Conservation (phyloP, 305 asterid genomes). For the Solanum hybrid region DNA sequence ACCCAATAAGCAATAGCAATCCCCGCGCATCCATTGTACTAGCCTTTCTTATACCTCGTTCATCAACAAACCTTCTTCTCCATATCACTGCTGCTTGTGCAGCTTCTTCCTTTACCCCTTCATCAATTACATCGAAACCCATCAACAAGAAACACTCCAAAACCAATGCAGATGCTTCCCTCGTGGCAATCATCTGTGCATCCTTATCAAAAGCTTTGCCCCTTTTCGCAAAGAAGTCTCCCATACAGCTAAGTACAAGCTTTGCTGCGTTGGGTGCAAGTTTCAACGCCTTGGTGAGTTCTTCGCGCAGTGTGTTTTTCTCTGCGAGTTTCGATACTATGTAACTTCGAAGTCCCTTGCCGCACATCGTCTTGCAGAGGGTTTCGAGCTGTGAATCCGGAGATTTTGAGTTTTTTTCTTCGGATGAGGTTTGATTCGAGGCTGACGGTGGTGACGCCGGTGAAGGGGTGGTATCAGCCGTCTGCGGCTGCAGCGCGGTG, state of each 20-base stretch:
- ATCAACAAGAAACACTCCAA: slow-evolving; percentile 69
- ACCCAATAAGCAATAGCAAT: slow-evolving; percentile 53
- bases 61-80: slow-evolving; percentile 61
- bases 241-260: slow-evolving; percentile 54
- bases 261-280: slow-evolving; percentile 44
- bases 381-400: slow-evolving; percentile 39
- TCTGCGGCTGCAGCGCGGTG: background rate
- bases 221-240: slow-evolving; percentile 74
- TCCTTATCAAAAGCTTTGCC: slow-evolving; percentile 43
- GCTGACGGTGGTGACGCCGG: background rate
- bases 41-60: slow-evolving; percentile 61
- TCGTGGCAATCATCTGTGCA: slow-evolving; percentile 55
- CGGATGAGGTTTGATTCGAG: background rate
- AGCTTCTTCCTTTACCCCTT: slow-evolving; percentile 45
- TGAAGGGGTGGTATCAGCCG: background rate
- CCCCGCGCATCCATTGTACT: slow-evolving; percentile 66
- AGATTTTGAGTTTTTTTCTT: background rate
- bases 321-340: slow-evolving; percentile 29
- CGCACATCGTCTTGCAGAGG: slow-evolving; percentile 50
- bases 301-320: slow-evolving; percentile 38
- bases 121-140: slow-evolving; percentile 32
- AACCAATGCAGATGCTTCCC: slow-evolving; percentile 60
- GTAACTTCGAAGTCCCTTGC: slow-evolving; percentile 47
- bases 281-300: slow-evolving; percentile 53
- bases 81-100: slow-evolving; percentile 50